Base-by-base conservation (phyloP, 2,329 filamentous ascomycete species). In the Epicoccum nigrum region DNA sequence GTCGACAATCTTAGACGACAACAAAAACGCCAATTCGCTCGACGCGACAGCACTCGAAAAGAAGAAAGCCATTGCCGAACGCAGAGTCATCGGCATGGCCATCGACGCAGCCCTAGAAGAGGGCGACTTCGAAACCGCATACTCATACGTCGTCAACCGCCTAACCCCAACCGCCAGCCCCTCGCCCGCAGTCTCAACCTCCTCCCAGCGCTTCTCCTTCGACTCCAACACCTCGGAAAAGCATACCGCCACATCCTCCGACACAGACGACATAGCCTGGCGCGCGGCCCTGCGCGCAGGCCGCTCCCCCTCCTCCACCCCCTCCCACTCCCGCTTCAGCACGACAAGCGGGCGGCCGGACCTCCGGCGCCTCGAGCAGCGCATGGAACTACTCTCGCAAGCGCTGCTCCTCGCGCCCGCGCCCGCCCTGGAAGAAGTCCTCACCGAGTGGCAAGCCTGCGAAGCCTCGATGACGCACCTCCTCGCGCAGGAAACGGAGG, bases 111-210 rank as follows among this genome's bases (percentile, higher is more conserved):
- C 90, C 11, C 79, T 94, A 1, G 79, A 80, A 8, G 89, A 92
- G 66, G 86, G 92, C 56, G 90, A 86, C 67, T 94, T 94, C 55
- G 90, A 95, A 68, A 94, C 90, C 0, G 90, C 90, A 9, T 94
- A 93, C 69, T 92, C 89, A 0, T 93, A 90, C 65, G 86, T 92
- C 1, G 83, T 90, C 38, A 91, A 86, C 65, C 83, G 87, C 17
- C 78, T 94, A 0, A 64, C 73, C 21, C 54, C 52, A 21, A 66
- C 68, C 2, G 73, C 70, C 12, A 44, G 54, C 4, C 56, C 58
- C 4, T 60, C 65, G 1, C 63, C 63, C 20, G 55, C 62, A 17
- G 51, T 58, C 11, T 62, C 68, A n/a, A 56, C 40, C 2, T 58
- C 63, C 4, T 63, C 65, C 6, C 58, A 62, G 7, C 44, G 45